These are phyloP conservation scores for Colletotrichum paranaense DNA, from an alignment of 2,329 filamentous ascomycete species.

Conservation along the genomic window DNA sequence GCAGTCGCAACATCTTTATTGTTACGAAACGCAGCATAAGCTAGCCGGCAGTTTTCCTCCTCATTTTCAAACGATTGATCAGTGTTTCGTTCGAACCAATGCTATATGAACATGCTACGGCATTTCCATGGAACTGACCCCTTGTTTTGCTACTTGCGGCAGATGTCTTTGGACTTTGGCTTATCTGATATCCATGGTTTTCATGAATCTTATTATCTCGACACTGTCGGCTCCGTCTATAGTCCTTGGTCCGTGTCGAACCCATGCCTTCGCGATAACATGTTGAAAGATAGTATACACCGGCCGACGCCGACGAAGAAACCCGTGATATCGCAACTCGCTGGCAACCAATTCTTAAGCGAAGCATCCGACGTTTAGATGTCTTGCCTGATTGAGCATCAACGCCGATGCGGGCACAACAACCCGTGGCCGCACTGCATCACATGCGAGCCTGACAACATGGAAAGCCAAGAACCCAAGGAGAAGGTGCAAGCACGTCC, in stretches of 20 bases:
- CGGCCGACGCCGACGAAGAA: not conserved
- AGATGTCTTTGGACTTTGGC: not conserved
- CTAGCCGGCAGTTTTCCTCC: too few relatives aligned
- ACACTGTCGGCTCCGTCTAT: not conserved
- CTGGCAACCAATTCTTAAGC: not conserved
- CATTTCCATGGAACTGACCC: not conserved
- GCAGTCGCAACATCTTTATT: not conserved
- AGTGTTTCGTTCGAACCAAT: too few relatives aligned
- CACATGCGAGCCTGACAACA: not conserved
- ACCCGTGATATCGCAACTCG: not conserved
- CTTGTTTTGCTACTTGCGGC: not conserved
- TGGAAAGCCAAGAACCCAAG: not conserved
- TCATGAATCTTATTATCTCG: not conserved
- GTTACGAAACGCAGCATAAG: too few relatives aligned
- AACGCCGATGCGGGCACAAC: not conserved
- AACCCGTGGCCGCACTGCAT: not conserved
- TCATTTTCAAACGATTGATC: too few relatives aligned
- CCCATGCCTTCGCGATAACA: not conserved
- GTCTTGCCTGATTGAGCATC: constrained; percentile 5
- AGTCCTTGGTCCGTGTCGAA: not conserved
- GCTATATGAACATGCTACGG: too few relatives aligned
- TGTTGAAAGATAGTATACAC: not conserved
- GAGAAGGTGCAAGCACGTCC: not conserved
- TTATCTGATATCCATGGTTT: not conserved
- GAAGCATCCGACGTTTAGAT: not conserved